Evolutionary conservation across 1,284 basidiomycete species (phyloP), one percentile per base, ranked within the genome.

Genomic region (Fistulinella cinereoalba): DNA sequence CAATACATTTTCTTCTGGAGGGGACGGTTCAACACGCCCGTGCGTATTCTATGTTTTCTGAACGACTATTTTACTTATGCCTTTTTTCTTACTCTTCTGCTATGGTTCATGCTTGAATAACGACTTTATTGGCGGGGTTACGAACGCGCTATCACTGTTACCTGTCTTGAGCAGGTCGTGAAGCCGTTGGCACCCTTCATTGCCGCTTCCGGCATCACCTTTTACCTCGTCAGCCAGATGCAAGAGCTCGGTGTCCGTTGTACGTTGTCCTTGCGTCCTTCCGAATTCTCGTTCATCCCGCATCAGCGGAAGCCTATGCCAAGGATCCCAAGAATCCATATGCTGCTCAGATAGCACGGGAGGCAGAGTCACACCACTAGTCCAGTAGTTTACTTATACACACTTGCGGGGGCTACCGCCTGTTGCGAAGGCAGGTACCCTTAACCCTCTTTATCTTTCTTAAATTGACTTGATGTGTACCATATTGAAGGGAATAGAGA

Each of bases 251-350:
- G 71, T 53, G 76, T 88, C 45, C 75, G 79, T 65, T 81, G 87
- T 90, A 64, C 63, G 87, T 83, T 18, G 19, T 44, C n/a, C 15
- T 5, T 24, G 1, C 15, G 3, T 4, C 1, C 31, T 9, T 31
- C 36, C 11, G 1, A 27, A 21, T 6, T 8, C 21, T 37, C 22
- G 2, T 4, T 2, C 7, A 10, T 57, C 50, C 44, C 39, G 12
- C 13, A 37, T 23, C 56, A 88, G 86, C 85, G 49, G 77, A 78
- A 53, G 67, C 74, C 56, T 88, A 77, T 64, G 78, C 79, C 51
- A 83, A 81, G 57, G 83, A 88, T 64, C 79, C 87, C 29, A 81
- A 80, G 65, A 90, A 90, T 74, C 87, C 88, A 36, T 87, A 89
- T 67, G 83, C 83, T 19, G 81, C 80, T 21, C 79, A 85, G 61